Evolutionary conservation across 1,284 basidiomycete genomes (phyloP), one percentile per base, ranked within the genome.

Genomic region (Sporisorium graminicola): DNA sequence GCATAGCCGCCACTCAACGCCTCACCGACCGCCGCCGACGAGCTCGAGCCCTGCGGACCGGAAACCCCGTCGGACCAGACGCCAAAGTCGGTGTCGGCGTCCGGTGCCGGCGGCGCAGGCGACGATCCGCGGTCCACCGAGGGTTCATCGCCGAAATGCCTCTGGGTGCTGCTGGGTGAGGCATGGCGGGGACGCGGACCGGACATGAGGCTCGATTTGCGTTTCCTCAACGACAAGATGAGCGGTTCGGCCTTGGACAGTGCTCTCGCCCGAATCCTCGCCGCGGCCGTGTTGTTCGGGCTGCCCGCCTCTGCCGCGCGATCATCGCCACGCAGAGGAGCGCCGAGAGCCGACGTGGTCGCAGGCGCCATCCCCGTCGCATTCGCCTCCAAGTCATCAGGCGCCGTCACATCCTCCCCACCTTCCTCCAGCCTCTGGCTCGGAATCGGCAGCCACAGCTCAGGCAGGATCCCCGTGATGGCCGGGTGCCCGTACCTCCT

Each of bases 401-500:
- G 58, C 7, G 40, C 59, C 2, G 61, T 65, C 22, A 71, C 65
- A 22, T 72, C 59, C 18, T 61, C 53, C 5, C 63, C 70, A 2
- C 65, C 67, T 35, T 77, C 65, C 2, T 74, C 66, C 40, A 61
- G 4, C 42, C 53, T 37, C 12, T 69, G 58, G 12, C 7, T 14
- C n/a, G 66, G 67, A 13, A 77, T 67, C 5, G 83, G 83, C 31
- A 84, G 60, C 83, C 83, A 85, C 14, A 82, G 60, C 35, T 81
- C 77, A 3, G 83, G 83, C 47, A 85, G 56, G 14, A 73, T 77
- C 5, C 82, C 80, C 42, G 80, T 79, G 10, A 83, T 59, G 20
- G 83, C 80, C 5, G 83, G 83, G 61, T 85, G 83, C 0, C 80
- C 79, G 52, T 85, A 85, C 40, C 81, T 44, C 24, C 77, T 55